Base-by-base conservation (phyloP, 2,329 filamentous ascomycete species). In the Sporothrix pseudoabietina region DNA sequence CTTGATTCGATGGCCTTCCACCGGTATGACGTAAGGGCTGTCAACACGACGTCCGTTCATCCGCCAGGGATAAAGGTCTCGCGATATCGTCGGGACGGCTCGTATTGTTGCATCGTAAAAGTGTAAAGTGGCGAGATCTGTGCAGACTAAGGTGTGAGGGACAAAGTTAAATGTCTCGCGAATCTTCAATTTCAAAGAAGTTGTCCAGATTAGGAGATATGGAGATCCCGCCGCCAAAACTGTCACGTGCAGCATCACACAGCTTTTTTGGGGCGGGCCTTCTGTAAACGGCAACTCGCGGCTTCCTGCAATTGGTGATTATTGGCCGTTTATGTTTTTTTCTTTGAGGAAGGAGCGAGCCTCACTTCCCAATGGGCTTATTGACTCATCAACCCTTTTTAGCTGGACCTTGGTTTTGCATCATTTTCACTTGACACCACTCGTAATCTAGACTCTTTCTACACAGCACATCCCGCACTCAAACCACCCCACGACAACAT, bases 191-290 rank as follows among this genome's bases (percentile, higher is more conserved):
- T 26, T 26, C 44, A 49, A 12, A 10, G 26, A 26, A 39, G 16
- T 19, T 47, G 61, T 44, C 61, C 39, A 47, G 61, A 52, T 68
- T 52, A 68, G 65, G 65, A 68, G 65, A 68, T 68, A 68, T 68
- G 41, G 26, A 35, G 30, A 59, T 32, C 30, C 30, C 55, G 12
- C 30, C 55, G 12, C 30, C 19, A 44, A 26, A 35, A 26, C 41
- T 52, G 65, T 66, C 61, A 66, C 61, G 61, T 66, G 61, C 61
- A 30, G 3, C 14, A 19, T 7, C 63, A 35, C 44, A 14, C 22
- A 22, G 52, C 44, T 32, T 66, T 63, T 66, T 55, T 14, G 52
- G 5, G 2, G 14, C 47, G 30, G 47, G 55, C 47, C 47, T 69
- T 22, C 47, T 54, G 26, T 12, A 69, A 54, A 54, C 66, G 47